Base-by-base conservation (phyloP, 805 yeast species). In the Yamadazyma takamatsuzukensis region DNA sequence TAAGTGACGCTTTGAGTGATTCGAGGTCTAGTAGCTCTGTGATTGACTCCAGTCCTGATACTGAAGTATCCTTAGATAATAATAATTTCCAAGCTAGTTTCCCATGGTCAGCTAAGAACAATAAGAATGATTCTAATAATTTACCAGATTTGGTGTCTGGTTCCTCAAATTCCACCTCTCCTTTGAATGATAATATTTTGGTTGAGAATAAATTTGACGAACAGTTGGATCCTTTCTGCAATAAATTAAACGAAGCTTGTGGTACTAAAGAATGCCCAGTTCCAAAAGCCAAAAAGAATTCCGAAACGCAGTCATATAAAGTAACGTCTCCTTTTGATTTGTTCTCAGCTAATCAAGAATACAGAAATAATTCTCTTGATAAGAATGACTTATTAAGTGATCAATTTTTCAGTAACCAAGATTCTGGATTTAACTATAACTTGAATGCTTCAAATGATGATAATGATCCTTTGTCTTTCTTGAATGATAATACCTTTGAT, bases 231-330 rank as follows among this genome's bases (percentile, higher is more conserved):
- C 76, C 75, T 18, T 90, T 90, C 53, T 90, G 97, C 52, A 73
- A 74, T 16, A 76, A 79, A 46, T 69, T 90, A 51, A 74, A 76
- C 40, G 72, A 78, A 54, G 97, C 88, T 1, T 89, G 97, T 59
- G 97, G 96, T 12, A 79, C 80, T 5, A 78, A 68, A 47, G 70
- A 70, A 11, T 60, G 74, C 42, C 95, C 93, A 3, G 53, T 80
- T 4, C 94, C 96, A 3, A 61, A 63, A 39, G 56, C 39, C 34
- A 49, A 53, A 31, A 43, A 56, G 13, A 36, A 30, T 6, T 3
- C 27, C 7, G 23, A 33, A 9, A 6, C 18, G 10, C 22, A 19
- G 12, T 7, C 6, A 11, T 23, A 23, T 16, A 6, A 15, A 10
- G 23, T n/a, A 6, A 18, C 17, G 15, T 34, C 37, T 12, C 34